Conservation (phyloP, 352 stramenopile species). For the Sclerospora graminicola region DNA sequence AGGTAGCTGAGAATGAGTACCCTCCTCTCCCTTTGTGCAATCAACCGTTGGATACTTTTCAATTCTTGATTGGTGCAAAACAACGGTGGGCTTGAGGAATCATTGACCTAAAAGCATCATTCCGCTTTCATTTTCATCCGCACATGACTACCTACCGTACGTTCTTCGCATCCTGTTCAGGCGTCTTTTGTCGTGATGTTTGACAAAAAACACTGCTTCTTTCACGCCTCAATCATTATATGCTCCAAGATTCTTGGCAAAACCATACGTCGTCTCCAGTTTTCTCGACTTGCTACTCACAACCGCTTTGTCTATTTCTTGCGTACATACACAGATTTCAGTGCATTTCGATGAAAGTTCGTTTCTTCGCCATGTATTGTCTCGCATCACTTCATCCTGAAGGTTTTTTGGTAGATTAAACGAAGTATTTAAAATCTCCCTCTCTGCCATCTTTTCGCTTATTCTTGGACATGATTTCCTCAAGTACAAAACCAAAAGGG, state of each 20-base stretch:
- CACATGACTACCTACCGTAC: not conserved
- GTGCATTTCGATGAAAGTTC: not conserved
- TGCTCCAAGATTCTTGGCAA: no score
- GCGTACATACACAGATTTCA: not conserved
- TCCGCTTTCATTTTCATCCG: not conserved
- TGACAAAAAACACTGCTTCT: not conserved
- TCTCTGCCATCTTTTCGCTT: constrained; percentile 5
- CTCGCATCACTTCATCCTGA: constrained; percentile 11
- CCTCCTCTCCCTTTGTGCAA: no score
- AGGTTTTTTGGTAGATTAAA: constrained; percentile 8
- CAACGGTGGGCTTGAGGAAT: no score
- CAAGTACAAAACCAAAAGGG: not conserved
- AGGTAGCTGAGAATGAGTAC: no score
- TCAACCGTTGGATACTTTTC: no score
- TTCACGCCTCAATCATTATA: not conserved
- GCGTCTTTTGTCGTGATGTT: no score
- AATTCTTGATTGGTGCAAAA: no score
- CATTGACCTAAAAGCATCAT: not conserved
- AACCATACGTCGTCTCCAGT: no score
- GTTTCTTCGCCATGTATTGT: constrained; percentile 9
- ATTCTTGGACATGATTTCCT: not conserved
- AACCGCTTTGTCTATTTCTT: not conserved
- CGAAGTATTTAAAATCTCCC: not conserved
- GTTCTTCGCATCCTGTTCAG: not conserved
- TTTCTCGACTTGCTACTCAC: no score